Percentiles rank a stretch among this genome's conserved stretches.
These are phyloP conservation scores for Tilletiopsis washingtonensis DNA, from an alignment of 1,284 basidiomycete genomes.

Conservation along the genomic window DNA sequence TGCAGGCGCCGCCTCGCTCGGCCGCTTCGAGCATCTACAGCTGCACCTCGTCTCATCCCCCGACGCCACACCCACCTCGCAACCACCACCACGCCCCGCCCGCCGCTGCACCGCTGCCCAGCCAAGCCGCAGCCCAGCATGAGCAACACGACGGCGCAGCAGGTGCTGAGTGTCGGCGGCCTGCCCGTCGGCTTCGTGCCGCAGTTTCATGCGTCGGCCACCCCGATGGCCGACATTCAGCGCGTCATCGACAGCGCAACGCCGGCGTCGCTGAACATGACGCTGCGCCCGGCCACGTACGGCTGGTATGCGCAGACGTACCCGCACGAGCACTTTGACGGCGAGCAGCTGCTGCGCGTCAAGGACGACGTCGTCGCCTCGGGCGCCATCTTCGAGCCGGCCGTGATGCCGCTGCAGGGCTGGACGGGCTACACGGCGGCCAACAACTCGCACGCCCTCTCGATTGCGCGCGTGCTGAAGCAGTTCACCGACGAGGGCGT, in stretches of 20 bases:
- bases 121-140: too few species aligned
- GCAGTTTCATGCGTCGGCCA: not conserved
- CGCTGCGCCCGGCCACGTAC: not conserved
- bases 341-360: not conserved
- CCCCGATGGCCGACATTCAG: constrained; percentile 1
- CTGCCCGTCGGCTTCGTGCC: not conserved
- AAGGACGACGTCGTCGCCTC: constrained; percentile 11
- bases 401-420: constrained; percentile 9
- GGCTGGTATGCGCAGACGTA: constrained; percentile 1
- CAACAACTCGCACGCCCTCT: not conserved
- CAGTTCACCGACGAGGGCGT: constrained; percentile 6
- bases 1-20: too few species aligned
- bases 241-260: too few species aligned
- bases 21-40: too few species aligned
- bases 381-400: constrained; percentile 12
- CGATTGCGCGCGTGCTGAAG: constrained; percentile 1
- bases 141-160: too few species aligned
- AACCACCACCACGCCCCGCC: too few species aligned
- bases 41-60: too few species aligned
- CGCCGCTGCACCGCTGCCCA: too few species aligned
- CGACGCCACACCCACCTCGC: too few species aligned
- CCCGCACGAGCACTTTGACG: not conserved
- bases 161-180: too few species aligned
- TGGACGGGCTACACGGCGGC: not conserved
- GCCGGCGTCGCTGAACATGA: too few species aligned